A percentile compares a stretch with the other conserved stretches of the same genome.
These are phyloP conservation scores for Heliamphora exappendiculata DNA, from an alignment of 148 eudicot species.

Conservation along the genomic window DNA sequence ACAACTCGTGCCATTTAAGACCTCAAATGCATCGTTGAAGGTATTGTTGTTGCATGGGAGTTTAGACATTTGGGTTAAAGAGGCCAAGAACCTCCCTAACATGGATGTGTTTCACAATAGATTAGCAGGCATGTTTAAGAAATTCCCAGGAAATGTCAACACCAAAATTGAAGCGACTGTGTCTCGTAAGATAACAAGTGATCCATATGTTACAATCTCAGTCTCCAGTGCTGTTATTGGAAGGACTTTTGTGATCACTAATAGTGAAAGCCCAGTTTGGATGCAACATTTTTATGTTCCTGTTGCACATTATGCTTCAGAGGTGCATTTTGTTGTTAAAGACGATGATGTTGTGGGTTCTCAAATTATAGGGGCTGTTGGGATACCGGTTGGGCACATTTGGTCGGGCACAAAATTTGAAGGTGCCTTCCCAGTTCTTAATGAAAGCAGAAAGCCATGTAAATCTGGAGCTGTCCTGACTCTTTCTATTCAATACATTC, in stretches of 20 bases:
- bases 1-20: conserved; percentile 42
- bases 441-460: conserved; percentile 40
- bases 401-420: conserved; percentile 34
- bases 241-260: conserved; percentile 57
- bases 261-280: conserved; percentile 73
- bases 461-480: conserved; percentile 48
- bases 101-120: conserved; percentile 63
- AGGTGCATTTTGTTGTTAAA: conserved; percentile 68
- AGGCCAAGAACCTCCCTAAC: conserved; percentile 80
- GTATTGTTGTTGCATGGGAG: conserved; percentile 68
- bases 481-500: conserved; percentile 55
- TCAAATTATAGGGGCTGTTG: conserved; percentile 56
- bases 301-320: conserved; percentile 66
- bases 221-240: conserved; percentile 50
- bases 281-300: conserved; percentile 60
- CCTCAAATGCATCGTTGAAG: conserved; percentile 51
- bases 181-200: conserved; percentile 47
- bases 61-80: conserved; percentile 80
- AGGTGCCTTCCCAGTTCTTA: conserved; percentile 54
- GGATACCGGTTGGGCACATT: conserved; percentile 46
- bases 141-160: conserved; percentile 15
- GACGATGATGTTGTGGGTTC: conserved; percentile 66
- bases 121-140: conserved; percentile 32
- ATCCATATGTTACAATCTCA: conserved; percentile 74
- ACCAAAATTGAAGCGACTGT: conserved; percentile 16